Base-by-base conservation (phyloP, 768 basidiomycete species). In the Asterophora lycoperdoides region DNA sequence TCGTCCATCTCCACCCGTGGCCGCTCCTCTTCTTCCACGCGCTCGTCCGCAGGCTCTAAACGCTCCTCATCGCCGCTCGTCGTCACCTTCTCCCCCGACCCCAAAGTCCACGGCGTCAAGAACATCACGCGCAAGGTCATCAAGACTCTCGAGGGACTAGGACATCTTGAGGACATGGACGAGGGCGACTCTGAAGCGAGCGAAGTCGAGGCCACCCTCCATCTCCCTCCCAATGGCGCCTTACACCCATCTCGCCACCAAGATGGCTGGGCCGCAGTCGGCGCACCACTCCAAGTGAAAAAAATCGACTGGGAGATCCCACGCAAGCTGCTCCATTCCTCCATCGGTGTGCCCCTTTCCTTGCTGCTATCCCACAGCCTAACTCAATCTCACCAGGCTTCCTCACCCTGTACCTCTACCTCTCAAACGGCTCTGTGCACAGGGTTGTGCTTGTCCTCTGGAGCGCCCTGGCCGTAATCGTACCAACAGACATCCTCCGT, bases 251-350 rank as follows among this genome's bases (percentile, higher is more conserved):
- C n/a, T n/a, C n/a, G n/a, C n/a, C n/a, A n/a, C n/a, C 40, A 39
- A 26, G 51, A 54, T 13, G 48, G 48, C 18, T n/a, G 17, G n/a
- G 48, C 52, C 9, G 44, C 47, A 8, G 17, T 19, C 15, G 18
- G 11, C 3, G 20, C 50, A 26, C 14, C 42, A 51, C 35, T 34
- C 39, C 48, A 18, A 57, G 62, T 59, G 41, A 59, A 63, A 39
- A 71, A 74, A 56, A 74, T 89, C 26, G 87, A 93, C 67, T 93
- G 86, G 84, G 93, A 96, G 67, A 84, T 96, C 42, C 93, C 93
- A 1, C 71, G 93, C 55, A 96, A 96, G 66, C 67, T 80, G 8
- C 64, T 96, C 37, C 93, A 96, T 66, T 86, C 88, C 10, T 89
- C 87, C 3, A 95, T 95, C 52, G 93, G 92, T 90, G 34, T 26